Evolutionary conservation across 108 stramenopile species (phyloP).

Genomic region (Discostella stelligeroides): DNA sequence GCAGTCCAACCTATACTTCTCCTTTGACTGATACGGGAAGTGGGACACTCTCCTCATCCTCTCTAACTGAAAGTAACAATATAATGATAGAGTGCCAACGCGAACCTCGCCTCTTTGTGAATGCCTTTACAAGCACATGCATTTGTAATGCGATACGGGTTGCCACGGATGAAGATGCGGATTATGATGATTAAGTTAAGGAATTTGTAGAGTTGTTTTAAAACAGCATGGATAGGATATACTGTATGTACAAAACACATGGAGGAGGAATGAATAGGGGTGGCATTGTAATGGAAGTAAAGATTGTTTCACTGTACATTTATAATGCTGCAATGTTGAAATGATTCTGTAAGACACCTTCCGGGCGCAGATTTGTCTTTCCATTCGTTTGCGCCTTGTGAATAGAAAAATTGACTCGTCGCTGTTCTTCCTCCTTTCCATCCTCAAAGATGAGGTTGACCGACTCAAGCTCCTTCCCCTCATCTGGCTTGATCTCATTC

Average conservation of each 20-base stretch:
- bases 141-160: constrained; percentile 77
- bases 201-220: too few relatives aligned
- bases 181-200: neutral
- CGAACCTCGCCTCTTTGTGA: constrained; percentile 77
- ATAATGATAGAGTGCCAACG: constrained; percentile 56
- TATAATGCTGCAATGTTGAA: constrained; percentile 38
- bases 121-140: constrained; percentile 88
- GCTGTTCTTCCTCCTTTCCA: neutral
- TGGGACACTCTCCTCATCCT: too few relatives aligned
- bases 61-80: too few relatives aligned
- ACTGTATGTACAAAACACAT: too few relatives aligned
- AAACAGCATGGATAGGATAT: too few relatives aligned
- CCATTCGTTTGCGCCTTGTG: constrained; percentile 47
- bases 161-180: neutral
- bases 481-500: constrained; percentile 2
- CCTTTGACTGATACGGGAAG: too few relatives aligned
- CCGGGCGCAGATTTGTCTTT: constrained; percentile 2
- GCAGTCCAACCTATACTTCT: too few relatives aligned
- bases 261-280: too few relatives aligned
- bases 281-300: too few relatives aligned
- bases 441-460: too few relatives aligned
- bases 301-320: neutral
- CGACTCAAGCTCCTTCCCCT: neutral
- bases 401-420: constrained; percentile 28
- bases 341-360: constrained; percentile 44